phyloP scores from a whole-genome alignment of 2,329 filamentous ascomycete genomes.

The Ceratocystis cubensis region DNA sequence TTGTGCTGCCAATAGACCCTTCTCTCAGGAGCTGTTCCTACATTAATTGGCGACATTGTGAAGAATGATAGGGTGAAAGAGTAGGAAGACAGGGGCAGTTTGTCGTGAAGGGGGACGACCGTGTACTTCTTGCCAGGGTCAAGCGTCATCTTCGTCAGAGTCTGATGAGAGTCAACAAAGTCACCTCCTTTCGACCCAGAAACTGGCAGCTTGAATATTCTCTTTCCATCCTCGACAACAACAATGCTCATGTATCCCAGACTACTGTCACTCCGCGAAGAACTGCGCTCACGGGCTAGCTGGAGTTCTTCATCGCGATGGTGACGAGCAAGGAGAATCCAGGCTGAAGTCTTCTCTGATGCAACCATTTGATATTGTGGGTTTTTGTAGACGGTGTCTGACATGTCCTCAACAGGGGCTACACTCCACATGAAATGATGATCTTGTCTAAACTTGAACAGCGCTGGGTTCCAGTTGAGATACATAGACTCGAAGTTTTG shows the following conservation, averaged over 20 bases:
- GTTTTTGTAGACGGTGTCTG: constrained; percentile 49
- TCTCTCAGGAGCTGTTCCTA: constrained; percentile 49
- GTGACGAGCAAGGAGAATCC: constrained; percentile 78
- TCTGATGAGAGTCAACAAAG: constrained; percentile 92
- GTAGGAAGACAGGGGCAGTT: constrained; percentile 58
- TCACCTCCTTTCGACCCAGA: constrained; percentile 56
- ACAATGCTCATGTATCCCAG: constrained; percentile 81
- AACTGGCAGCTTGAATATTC: constrained; percentile 62
- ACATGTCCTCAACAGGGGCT: constrained; percentile 36
- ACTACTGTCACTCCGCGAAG: constrained; percentile 28
- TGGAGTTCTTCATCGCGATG: constrained; percentile 58
- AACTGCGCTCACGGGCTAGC: constrained; percentile 28
- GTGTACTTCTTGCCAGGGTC: constrained; percentile 36
- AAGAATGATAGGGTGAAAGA: constrained; percentile 82
- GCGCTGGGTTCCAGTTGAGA: constrained; percentile 85
- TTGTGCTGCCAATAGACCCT: constrained; percentile 49
- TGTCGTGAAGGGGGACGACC: constrained; percentile 65
- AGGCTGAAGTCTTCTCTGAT: constrained; percentile 49
- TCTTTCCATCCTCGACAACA: constrained; percentile 59
- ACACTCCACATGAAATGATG: constrained; percentile 78
- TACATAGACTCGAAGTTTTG: constrained; percentile 95
- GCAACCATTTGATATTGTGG: constrained; percentile 60
- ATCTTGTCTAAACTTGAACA: constrained; percentile 74
- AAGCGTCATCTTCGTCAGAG: constrained; percentile 55
- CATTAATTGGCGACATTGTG: constrained; percentile 48